Evolutionary conservation across 2,329 filamentous ascomycete genomes (phyloP), one percentile per base, ranked within the genome.

Genomic region (Incumbomyces delicatus): DNA sequence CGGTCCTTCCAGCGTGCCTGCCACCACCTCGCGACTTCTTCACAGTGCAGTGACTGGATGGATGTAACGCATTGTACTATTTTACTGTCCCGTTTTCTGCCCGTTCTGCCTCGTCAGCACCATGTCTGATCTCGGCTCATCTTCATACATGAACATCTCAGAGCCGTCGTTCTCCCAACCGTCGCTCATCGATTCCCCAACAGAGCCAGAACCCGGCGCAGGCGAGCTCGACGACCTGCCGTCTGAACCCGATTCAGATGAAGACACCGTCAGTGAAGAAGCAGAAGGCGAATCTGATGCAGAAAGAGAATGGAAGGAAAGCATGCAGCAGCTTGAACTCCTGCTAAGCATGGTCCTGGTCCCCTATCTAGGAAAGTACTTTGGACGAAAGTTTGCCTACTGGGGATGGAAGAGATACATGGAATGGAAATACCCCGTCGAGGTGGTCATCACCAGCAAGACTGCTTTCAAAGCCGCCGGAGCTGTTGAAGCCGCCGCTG

Each of bases 361-460:
- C 42, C 92, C 92, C 2, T 95, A 94, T 65, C 72, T 87, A 57
- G 92, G 92, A 49, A 98, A 96, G 68, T 96, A 88, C 68, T 80
- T 95, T 65, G 92, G 92, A 38, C 78, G 92, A 64, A 94, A 87
- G 66, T 94, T 89, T 71, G 90, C 90, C 50, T 95, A 94, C 63
- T 95, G 88, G 87, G 89, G 87, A 56, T 95, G 90, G 89, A 83
- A 82, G 17, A 81, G 83, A 60, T 94, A 88, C 63, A 95, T 95
- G 89, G 80, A 87, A 64, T 96, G 88, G 89, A 83, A 85, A 65
- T 92, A 95, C 62, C 80, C 80, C 0, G 83, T 94, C 47, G 83
- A 94, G 51, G 73, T 95, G 36, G 63, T 65, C n/a, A 55, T 71
- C 35, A 66, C 78, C 48, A 82, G 73, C 63, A 80, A 82, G 60